phyloP scores from a whole-genome alignment of 805 yeast species.

The Saccharomycopsis sp. region DNA sequence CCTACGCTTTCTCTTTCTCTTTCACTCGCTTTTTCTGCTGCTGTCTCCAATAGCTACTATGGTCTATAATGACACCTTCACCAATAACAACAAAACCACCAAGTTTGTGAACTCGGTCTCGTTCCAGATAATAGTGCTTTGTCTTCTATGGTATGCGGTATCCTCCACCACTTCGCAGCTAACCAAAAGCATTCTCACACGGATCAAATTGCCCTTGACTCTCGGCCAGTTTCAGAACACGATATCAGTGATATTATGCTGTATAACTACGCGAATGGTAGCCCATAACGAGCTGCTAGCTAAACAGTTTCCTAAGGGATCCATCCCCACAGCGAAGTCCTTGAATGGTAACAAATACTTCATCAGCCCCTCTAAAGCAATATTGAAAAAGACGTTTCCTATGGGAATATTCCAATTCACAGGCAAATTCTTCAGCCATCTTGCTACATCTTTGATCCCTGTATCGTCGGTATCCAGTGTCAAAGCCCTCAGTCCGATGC shows the following conservation, averaged over 20 bases:
- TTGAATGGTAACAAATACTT: constrained; percentile 26
- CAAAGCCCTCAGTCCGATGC: constrained; percentile 82
- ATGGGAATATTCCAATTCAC: constrained; percentile 91
- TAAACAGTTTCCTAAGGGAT: neutral
- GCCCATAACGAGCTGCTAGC: constrained; percentile 3
- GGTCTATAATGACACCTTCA: neutral
- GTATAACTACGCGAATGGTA: constrained; percentile 25
- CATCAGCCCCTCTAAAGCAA: constrained; percentile 44
- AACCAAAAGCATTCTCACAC: constrained; percentile 30
- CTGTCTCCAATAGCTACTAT: neutral
- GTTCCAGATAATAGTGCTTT: constrained; percentile 28
- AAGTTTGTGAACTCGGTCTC: constrained; percentile 28
- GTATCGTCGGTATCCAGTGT: constrained; percentile 90
- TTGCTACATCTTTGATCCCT: constrained; percentile 82
- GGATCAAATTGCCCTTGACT: constrained; percentile 32
- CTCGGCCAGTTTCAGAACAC: constrained; percentile 34
- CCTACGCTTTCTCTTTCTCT: neutral
- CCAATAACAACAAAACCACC: neutral
- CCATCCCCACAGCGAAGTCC: neutral
- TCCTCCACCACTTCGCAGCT: constrained; percentile 36
- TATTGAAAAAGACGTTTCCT: constrained; percentile 68
- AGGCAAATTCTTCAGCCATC: constrained; percentile 86
- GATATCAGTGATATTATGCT: constrained; percentile 29
- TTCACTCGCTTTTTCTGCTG: neutral
- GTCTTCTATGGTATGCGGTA: constrained; percentile 34